phyloP scores from a whole-genome alignment of 2,329 filamentous ascomycete genomes.

The Ilyonectria sp. region DNA sequence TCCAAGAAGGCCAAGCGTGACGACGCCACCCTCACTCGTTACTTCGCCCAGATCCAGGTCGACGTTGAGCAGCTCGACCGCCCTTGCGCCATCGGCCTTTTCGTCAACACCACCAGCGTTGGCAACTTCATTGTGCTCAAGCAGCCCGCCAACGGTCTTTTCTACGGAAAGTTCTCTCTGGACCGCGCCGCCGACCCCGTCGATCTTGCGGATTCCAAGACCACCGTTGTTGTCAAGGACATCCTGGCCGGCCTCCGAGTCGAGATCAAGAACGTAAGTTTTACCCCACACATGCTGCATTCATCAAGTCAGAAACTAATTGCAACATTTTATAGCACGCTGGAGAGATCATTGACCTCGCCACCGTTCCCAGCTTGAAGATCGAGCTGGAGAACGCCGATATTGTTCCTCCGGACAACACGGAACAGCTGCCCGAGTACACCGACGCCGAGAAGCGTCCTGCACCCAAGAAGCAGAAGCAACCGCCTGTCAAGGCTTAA shows the following conservation, averaged over 20 bases:
- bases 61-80: constrained; percentile 54
- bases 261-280: constrained; percentile 53
- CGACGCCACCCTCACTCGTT: constrained; percentile 48
- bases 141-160: constrained; percentile 51
- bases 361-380: constrained; percentile 52
- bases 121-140: constrained; percentile 56
- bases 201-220: constrained; percentile 61
- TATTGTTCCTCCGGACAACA: constrained; percentile 35
- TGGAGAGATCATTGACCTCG: constrained; percentile 47
- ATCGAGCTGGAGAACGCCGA: constrained; percentile 53
- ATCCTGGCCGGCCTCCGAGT: constrained; percentile 50
- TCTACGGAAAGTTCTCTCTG: constrained; percentile 56
- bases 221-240: constrained; percentile 41
- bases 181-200: constrained; percentile 74
- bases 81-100: constrained; percentile 54
- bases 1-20: constrained; percentile 28
- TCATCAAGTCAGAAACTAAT: neutral
- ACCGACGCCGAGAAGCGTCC: constrained; percentile 18
- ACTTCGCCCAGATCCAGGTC: constrained; percentile 54
- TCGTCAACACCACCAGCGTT: constrained; percentile 50
- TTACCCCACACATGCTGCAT: neutral
- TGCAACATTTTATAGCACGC: constrained; percentile 46
- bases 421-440: constrained; percentile 46
- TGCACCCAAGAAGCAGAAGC: constrained; percentile 25
- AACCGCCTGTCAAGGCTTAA: neutral